Base-by-base conservation (phyloP, 1,284 basidiomycete species). In the Apiotrichum veenhuisii region DNA sequence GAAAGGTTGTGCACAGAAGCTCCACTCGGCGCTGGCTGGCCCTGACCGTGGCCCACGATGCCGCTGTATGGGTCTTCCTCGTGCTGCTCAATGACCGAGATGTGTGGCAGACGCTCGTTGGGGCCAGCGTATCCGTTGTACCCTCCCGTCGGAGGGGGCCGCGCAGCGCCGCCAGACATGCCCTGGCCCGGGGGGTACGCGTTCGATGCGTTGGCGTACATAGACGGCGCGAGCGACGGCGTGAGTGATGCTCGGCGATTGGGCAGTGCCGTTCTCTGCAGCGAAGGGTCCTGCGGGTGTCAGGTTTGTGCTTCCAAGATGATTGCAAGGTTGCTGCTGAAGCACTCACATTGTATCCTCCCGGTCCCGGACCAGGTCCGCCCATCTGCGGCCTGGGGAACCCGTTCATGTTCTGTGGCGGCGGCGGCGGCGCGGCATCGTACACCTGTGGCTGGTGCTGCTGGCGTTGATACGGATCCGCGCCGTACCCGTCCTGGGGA, bases 201-300 rank as follows among this genome's bases (percentile, higher is more conserved):
- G 5, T 27, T 12, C 8, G 41, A 36, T 3, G 50, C 23, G 14
- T 27, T 46, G 43, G 47, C 37, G 27, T 30, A 41, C 49, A 41
- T 41, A n/a, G 26, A 20, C 22, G 30, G 45, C 25, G 37, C 36
- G 25, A 47, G 38, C 23, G 42, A 45, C 18, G 37, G 52, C 5
- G 47, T 54, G 36, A 33, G 43, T 30, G 40, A 54, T 25, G 30
- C 50, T n/a, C 42, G 57, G n/a, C 50, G 54, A 25, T 40, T 46
- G 43, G 37, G 37, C 1, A 25, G 40, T 14, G 30, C 22, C 17
- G 43, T 10, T n/a, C 43, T 22, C n/a, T 10, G 46, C 22, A 23
- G 46, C 20, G 25, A 18, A 4, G 46, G 30, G 11, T n/a, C 26
- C 44, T 46, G 44, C 26, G 12, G n/a, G n/a, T n/a, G n/a, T n/a